Evolutionary conservation across 2,329 filamentous ascomycete species (phyloP).

Genomic region (Grosmannia penicillata): DNA sequence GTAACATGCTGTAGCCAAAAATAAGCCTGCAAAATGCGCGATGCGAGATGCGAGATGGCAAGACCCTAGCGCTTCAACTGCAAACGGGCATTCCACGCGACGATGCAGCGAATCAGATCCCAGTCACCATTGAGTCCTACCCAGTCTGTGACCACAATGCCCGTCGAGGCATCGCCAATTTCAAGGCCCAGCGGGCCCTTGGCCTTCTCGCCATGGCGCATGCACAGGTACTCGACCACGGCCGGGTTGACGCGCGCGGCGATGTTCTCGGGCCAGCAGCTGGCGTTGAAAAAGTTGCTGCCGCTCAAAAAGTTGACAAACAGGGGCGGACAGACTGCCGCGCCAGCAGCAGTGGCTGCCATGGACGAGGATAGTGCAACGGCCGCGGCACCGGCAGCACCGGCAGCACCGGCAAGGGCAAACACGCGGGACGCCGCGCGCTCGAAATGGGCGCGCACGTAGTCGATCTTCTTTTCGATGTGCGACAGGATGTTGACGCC

Average conservation of each 20-base stretch:
- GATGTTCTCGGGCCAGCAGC: constrained; percentile 88
- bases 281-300: constrained; percentile 85
- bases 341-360: constrained; percentile 16
- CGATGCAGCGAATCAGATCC: constrained; percentile 75
- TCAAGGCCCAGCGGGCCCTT: constrained; percentile 33
- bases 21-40: no score
- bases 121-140: constrained; percentile 78
- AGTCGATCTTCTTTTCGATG: constrained; percentile 68
- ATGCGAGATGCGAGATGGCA: no score
- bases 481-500: constrained; percentile 62
- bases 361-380: no score
- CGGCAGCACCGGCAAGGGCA: neutral
- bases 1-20: no score
- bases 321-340: constrained; percentile 33
- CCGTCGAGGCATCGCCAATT: constrained; percentile 61
- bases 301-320: constrained; percentile 85
- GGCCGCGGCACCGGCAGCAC: neutral
- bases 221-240: constrained; percentile 47
- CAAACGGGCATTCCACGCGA: constrained; percentile 74
- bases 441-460: constrained; percentile 60
- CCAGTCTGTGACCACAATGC: constrained; percentile 87
- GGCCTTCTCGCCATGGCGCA: constrained; percentile 35
- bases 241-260: constrained; percentile 77
- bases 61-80: constrained; percentile 33
- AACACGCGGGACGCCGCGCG: constrained; percentile 44